Base-by-base conservation (phyloP, 176 grass and related monocot genomes). In the Triticum turgidum region DNA sequence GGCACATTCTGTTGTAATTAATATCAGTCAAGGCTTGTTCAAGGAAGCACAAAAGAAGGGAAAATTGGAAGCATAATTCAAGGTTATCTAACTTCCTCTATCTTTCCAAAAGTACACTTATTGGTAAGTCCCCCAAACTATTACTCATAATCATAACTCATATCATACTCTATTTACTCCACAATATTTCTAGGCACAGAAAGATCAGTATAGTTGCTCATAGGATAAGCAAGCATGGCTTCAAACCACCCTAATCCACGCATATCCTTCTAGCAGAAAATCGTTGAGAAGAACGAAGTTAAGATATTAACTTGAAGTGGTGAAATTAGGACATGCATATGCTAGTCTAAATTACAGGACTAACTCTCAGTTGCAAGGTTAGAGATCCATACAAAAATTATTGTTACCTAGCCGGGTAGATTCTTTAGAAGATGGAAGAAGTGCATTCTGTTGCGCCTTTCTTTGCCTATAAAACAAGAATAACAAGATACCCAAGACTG, bases 381-480 rank as follows among this genome's bases (percentile, higher is more conserved):
- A 67, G 3, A 80, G 17, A 38, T 37, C 11, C 6, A 30, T 4
- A 72, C 14, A 67, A 56, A 81, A 59, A 8, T 66, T 64, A 51
- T 45, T 21, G 17, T 73, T 92, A 92, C 90, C 77, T 54, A 80
- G 89, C 79, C 86, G 85, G 64, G 21, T 47, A 78, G 92, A 89
- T 61, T 81, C 84, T 89, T 93, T 90, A 87, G 90, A 83, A n/a
- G 88, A 90, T 77, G 79, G 69, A 88, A 94, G 84, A 18, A 91
- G 29, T 27, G 84, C 68, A 4, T 42, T 67, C 38, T 39, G 80
- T 71, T 92, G 91, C 51, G 32, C 76, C 62, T 92, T 96, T 84
- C 74, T 94, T 94, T 71, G 82, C 62, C 91, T 98, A 87, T 81
- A 56, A 76, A 92, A 83, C n/a, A 65, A 49, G 81, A 90, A 91